A percentile compares a stretch with the other conserved stretches of the same genome.
phyloP scores from a whole-genome alignment of 148 eudicot genomes.

The Chenopodium berlandieri region DNA sequence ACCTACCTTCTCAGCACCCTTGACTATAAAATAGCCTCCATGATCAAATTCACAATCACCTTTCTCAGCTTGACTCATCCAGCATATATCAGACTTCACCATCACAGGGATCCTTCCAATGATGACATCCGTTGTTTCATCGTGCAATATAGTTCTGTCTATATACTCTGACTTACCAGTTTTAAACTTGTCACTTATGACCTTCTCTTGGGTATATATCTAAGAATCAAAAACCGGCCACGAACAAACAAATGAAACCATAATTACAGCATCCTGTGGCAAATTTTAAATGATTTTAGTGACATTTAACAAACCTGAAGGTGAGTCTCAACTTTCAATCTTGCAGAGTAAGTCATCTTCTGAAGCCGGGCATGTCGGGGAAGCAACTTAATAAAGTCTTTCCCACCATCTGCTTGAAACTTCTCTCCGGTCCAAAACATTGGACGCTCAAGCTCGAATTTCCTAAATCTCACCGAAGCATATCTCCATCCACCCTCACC shows the following conservation, averaged over 20 bases:
- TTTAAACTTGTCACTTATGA: slow-evolving; percentile 72
- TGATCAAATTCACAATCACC: slow-evolving; percentile 88
- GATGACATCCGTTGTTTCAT: slow-evolving; percentile 44
- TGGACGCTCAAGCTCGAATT: slow-evolving; percentile 72
- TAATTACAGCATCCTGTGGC: too few relatives aligned
- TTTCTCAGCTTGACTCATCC: slow-evolving; percentile 70
- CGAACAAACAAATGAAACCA: slow-evolving; percentile 5
- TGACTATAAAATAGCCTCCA: slow-evolving; percentile 88
- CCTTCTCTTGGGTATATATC: slow-evolving; percentile 60
- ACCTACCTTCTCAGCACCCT: slow-evolving; percentile 96
- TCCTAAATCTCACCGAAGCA: slow-evolving; percentile 66
- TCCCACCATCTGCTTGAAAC: slow-evolving; percentile 51
- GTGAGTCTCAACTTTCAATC: slow-evolving; percentile 58
- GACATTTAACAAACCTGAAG: slow-evolving; percentile 46
- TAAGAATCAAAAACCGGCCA: slow-evolving; percentile 31
- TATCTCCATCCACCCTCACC: slow-evolving; percentile 72
- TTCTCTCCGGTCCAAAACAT: slow-evolving; percentile 74
- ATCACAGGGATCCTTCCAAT: slow-evolving; percentile 89
- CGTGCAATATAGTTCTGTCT: slow-evolving; percentile 39
- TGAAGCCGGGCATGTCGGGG: slow-evolving; percentile 94
- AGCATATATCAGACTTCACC: slow-evolving; percentile 88
- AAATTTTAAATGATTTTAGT: too few relatives aligned
- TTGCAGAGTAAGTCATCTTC: slow-evolving; percentile 89
- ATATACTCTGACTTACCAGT: slow-evolving; percentile 59
- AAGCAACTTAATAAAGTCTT: slow-evolving; percentile 44